Percentiles rank a stretch among this genome's conserved stretches.
phyloP scores from a whole-genome alignment of 257 asterid genomes.

The Henckelia pumila region DNA sequence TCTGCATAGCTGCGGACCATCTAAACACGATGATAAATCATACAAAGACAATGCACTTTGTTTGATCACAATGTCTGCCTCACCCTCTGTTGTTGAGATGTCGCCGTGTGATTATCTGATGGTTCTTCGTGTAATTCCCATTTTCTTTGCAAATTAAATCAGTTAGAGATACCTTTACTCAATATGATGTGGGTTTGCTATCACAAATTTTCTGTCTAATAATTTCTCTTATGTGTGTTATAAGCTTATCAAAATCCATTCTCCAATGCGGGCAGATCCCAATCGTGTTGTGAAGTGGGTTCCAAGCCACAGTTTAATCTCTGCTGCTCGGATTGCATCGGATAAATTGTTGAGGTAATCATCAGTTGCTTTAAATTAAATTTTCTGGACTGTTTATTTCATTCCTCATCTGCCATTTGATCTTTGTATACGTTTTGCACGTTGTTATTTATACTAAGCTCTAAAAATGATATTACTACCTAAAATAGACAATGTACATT shows the following conservation, averaged over 20 bases:
- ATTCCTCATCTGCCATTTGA: not conserved
- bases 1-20: not conserved
- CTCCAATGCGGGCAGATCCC: slow-evolving; percentile 93
- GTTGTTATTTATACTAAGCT: not conserved
- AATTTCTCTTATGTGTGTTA: slow-evolving; percentile 15
- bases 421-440: not conserved
- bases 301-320: slow-evolving; percentile 58
- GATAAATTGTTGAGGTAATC: slow-evolving; percentile 71
- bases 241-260: slow-evolving; percentile 89
- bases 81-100: not conserved
- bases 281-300: slow-evolving; percentile 73
- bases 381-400: not conserved
- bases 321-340: slow-evolving; percentile 77
- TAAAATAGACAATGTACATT: not conserved
- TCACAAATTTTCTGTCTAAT: slow-evolving; percentile 7
- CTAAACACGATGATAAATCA: not conserved
- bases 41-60: not conserved
- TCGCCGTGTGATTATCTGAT: not conserved
- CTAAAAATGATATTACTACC: not conserved
- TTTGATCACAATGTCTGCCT: not conserved
- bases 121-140: slow-evolving; percentile 1
- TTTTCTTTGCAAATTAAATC: not conserved
- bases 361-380: not conserved
- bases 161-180: not conserved
- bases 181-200: not conserved